phyloP scores from a whole-genome alignment of 1,284 basidiomycete species.

The Rhodotorula glutinis region DNA sequence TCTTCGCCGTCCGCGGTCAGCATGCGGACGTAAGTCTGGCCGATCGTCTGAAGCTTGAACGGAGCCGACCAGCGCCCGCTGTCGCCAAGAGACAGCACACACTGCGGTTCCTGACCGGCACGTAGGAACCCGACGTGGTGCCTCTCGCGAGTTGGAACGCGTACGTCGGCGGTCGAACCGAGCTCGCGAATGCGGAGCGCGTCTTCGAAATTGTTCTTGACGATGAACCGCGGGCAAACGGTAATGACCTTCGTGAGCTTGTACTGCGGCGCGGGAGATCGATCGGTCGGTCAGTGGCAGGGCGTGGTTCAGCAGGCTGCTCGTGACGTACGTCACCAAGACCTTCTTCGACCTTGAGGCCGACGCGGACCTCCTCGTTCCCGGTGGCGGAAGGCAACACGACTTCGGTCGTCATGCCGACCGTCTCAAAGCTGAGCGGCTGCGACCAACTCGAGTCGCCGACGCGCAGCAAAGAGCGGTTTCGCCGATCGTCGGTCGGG shows the following conservation, averaged over 20 bases:
- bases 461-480: slow-evolving; percentile 78
- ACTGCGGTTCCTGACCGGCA: slow-evolving; percentile 56
- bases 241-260: slow-evolving; percentile 94
- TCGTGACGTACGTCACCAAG: slow-evolving; percentile 63
- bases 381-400: slow-evolving; percentile 67
- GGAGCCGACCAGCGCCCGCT: slow-evolving; percentile 84
- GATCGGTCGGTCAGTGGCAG: too few species aligned
- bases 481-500: slow-evolving; percentile 68
- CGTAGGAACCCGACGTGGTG: slow-evolving; percentile 69
- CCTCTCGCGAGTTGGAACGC: slow-evolving; percentile 60
- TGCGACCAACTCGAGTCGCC: slow-evolving; percentile 84
- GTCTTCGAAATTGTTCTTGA: slow-evolving; percentile 75
- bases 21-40: slow-evolving; percentile 74
- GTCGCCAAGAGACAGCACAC: slow-evolving; percentile 81
- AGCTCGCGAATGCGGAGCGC: slow-evolving; percentile 81
- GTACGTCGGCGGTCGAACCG: slow-evolving; percentile 56
- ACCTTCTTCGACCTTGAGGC: slow-evolving; percentile 89
- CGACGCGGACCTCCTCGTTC: slow-evolving; percentile 78
- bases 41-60: slow-evolving; percentile 89
- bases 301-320: too few species aligned
- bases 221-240: slow-evolving; percentile 81
- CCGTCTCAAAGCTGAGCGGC: slow-evolving; percentile 84
- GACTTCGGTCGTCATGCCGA: slow-evolving; percentile 82
- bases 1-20: slow-evolving; percentile 51
- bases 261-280: slow-evolving; percentile 56